Base-by-base conservation (phyloP, 192 early-diverging fungal genomes). In the Chytriomyces confervae region DNA sequence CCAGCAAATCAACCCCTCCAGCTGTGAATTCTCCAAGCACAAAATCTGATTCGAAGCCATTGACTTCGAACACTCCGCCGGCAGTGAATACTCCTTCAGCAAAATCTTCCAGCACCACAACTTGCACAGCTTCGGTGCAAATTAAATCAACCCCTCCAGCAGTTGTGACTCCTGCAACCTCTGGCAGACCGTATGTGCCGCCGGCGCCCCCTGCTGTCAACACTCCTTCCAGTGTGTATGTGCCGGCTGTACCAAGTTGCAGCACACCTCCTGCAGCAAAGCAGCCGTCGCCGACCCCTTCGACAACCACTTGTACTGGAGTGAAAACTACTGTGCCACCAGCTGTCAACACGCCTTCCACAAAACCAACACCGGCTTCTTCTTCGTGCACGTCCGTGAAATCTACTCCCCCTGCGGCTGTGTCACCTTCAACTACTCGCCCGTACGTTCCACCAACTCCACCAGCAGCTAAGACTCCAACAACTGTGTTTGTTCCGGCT, bases 231-330 rank as follows among this genome's bases (percentile, higher is more conserved):
- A 18, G 7, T 60, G 69, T 60, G 16, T 20, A n/a, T 29, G 48
- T 71, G 10, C 69, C 69, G 7, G 18, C 48, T 23, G 50, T 53
- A 18, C 69, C 69, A 50, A 57, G n/a, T 7, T 71, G 69, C 69
- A 20, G 23, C 6, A 71, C 47, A 13, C 69, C 69, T n/a, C 27
- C 69, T 49, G 45, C 36, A 6, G 50, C 7, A 3, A 53, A 3
- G 23, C 18, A 16, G 16, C 48, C 13, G 16, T 9, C 51, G 18
- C 44, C 13, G 5, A 18, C 69, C 7, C 8, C 18, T 16, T 36
- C 69, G 5, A 29, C 50, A 7, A 51, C 57, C 50, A 6, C 10
- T 2, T 18, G 16, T 45, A 65, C n/a, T 11, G 27, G 7, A 16
- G 27, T 27, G 1, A n/a, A 16, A 60, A 16, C 57, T n/a, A 20